Conservation (phyloP, 106 monocot species). For the Allium sativum region DNA sequence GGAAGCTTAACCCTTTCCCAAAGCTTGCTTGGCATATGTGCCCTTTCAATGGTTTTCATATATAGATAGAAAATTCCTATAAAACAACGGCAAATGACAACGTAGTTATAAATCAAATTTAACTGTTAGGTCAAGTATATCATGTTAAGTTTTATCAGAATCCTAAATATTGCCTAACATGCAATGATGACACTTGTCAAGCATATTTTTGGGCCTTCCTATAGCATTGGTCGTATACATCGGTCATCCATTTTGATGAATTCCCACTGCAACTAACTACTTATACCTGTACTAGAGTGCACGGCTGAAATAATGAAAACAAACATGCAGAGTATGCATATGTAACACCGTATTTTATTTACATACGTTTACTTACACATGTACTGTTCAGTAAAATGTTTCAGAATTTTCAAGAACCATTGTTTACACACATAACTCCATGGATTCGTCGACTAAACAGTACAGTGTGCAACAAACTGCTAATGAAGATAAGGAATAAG, state of each 20-base stretch:
- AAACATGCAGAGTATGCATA: too few relatives aligned
- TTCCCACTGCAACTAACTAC: background rate
- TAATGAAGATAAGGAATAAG: too few relatives aligned
- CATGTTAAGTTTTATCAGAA: background rate
- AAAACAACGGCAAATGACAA: slow-evolving; percentile 3
- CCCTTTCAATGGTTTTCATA: slow-evolving; percentile 96
- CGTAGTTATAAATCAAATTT: background rate
- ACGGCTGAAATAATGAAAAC: too few relatives aligned
- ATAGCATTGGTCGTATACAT: background rate
- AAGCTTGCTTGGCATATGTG: slow-evolving; percentile 79
- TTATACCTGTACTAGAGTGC: too few relatives aligned
- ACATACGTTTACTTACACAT: too few relatives aligned
- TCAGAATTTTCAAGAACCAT: too few relatives aligned
- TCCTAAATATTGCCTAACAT: background rate
- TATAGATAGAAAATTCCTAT: slow-evolving; percentile 90
- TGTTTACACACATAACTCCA: too few relatives aligned
- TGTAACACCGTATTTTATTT: too few relatives aligned
- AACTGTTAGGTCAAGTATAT: background rate
- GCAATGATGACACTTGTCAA: background rate
- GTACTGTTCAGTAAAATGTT: too few relatives aligned
- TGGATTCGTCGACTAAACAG: too few relatives aligned
- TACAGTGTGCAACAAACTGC: too few relatives aligned
- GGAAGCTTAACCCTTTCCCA: slow-evolving; percentile 96
- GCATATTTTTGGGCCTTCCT: background rate
- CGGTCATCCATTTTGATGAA: background rate